Base-by-base conservation (phyloP, 352 stramenopile species). In the Phytophthora sp. region DNA sequence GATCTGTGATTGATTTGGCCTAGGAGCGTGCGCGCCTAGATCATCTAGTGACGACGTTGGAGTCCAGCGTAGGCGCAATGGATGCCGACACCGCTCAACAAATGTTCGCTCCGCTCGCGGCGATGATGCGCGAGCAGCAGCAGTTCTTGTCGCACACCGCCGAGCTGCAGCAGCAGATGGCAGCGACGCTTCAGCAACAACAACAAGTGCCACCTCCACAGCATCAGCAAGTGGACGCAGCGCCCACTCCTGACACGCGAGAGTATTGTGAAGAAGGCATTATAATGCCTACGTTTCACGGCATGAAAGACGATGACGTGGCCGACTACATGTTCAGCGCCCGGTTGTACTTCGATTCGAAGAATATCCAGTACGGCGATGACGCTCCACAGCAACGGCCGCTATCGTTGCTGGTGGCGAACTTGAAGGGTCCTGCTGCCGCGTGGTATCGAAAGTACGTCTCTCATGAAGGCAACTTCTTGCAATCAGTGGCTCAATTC, bases 51-150 rank as follows among this genome's bases (percentile, higher is more conserved):
- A 6, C 28, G 28, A 11, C 6, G 28, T 32, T 11, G 28, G 28
- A 11, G 11, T 32, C 28, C 28, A 32, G 28, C 28, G 50, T 59
- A 38, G 38, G 50, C 10, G 50, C 49, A 50, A 1, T 13, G 23
- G 4, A 43, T 5, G 13, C 3, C 18, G 2, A 0, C 31, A 43
- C 26, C 34, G 37, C 38, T 11, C 28, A 32, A 11, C 28, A 32
- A 11, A 32, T 32, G 28, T 32, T 32, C 28, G 28, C 28, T 11
- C 54, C 41, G 8, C 28, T 62, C 11, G 31, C 21, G 4, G 41
- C 28, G 2, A 62, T 62, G 41, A 62, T 62, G 53, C 41, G 26
- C 7, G 53, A 62, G 31, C 53, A 53, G 3, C 53, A 54, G 31
- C 53, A 54, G 21, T 62, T 62, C 12, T 48, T 62, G 42, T 31